Percentiles rank a stretch among this genome's conserved stretches.
These are phyloP conservation scores for Aspergillus sp. DNA, from an alignment of 2,329 filamentous ascomycete species.

Conservation along the genomic window DNA sequence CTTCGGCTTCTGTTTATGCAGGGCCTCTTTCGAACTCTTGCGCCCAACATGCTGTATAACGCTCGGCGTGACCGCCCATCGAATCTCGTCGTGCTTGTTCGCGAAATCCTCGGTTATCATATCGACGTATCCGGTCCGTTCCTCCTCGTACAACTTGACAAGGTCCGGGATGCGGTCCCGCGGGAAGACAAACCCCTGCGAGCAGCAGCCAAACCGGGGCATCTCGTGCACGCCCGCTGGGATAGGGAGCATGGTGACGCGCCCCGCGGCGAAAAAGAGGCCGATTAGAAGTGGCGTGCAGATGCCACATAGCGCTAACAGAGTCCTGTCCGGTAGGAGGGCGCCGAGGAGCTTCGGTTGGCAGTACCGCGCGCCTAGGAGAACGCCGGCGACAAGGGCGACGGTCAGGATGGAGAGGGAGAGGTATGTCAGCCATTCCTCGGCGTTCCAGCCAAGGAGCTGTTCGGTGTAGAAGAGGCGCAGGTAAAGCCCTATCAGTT, in stretches of 20 bases:
- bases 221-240: constrained; percentile 30
- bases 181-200: constrained; percentile 37
- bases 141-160: constrained; percentile 23
- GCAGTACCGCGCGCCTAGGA: constrained; percentile 6
- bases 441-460: constrained; percentile 38
- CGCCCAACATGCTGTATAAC: constrained; percentile 38
- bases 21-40: constrained; percentile 26
- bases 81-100: constrained; percentile 25
- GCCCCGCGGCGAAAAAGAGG: constrained; percentile 35
- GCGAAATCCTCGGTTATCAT: constrained; percentile 35
- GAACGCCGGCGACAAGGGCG: constrained; percentile 4
- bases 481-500: constrained; percentile 30
- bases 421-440: constrained; percentile 32
- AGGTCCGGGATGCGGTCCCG: constrained; percentile 18
- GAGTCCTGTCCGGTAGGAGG: constrained; percentile 11
- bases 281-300: constrained; percentile 19
- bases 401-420: constrained; percentile 20
- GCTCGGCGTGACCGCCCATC: constrained; percentile 36
- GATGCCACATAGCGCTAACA: constrained; percentile 21
- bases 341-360: constrained; percentile 4
- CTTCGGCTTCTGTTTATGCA: neutral
- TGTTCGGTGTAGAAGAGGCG: constrained; percentile 40
- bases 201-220: constrained; percentile 36
- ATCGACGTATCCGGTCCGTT: constrained; percentile 29
- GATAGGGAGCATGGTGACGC: constrained; percentile 28